Evolutionary conservation across 2,329 filamentous ascomycete genomes (phyloP), one percentile per base, ranked within the genome.

Genomic region (Fusarium musae): DNA sequence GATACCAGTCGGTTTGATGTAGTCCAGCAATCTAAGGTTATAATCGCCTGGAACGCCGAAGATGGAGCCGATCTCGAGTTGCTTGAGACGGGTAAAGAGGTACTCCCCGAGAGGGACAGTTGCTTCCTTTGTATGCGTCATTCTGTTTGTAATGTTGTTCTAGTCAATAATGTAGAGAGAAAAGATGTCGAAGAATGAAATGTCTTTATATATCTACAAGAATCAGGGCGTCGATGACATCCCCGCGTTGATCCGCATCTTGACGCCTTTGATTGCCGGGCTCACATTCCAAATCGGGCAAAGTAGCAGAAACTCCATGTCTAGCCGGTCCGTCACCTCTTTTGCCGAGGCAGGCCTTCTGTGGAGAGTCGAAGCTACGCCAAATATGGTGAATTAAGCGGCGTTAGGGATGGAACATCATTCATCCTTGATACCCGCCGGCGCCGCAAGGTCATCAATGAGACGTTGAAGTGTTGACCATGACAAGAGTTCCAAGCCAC

Each of bases 21-120:
- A 54, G 10, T 68, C 65, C 19, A 68, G 56, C 5, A 68, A 49
- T 49, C 53, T 68, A 17, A 68, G 63, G 32, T 68, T 68, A 21
- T 68, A 68, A 26, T 68, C 65, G 9, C 65, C 65, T 1, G 65
- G 65, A 2, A 68, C 65, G 21, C 65, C 65, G 9, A 68, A 68
- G 15, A 68, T 49, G 26, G 65, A 68, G 30, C 19, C n/a, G 6
- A 68, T 44, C 19, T 49, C 19, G 32, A 68, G 56, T 15, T 68
- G 65, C 47, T 68, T 63, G 26, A 68, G 65, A 12, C 65, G 63
- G 10, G n/a, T 26, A 4, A 68, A 68, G 37, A 68, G 28, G 11
- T 68, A 68, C 11, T 49, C 56, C 9, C 65, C 65, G 2, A 68
- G 65, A 1, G 63, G 63, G 1, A 68, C 53, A 2, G 47, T 32